These are phyloP conservation scores for Boletus subluridellus DNA, from an alignment of 1,284 basidiomycete genomes.

Conservation along the genomic window DNA sequence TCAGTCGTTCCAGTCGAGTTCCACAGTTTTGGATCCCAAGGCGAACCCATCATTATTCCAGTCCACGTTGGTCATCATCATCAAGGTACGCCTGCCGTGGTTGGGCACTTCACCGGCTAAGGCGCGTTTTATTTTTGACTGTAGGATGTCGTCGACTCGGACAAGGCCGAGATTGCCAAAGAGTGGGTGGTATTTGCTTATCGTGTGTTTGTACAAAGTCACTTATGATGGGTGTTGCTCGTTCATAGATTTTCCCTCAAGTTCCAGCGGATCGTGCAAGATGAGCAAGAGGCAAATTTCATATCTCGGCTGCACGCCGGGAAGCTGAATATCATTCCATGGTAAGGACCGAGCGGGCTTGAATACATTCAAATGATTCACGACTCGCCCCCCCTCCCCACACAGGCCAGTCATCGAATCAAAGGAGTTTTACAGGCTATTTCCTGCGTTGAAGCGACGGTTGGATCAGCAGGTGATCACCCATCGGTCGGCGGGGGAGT, in stretches of 20 bases:
- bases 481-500: conserved; percentile 50
- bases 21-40: conserved; percentile 54
- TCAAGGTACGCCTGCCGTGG: conserved; percentile 43
- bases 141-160: conserved; percentile 58
- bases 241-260: conserved; percentile 48
- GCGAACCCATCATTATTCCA: conserved; percentile 58
- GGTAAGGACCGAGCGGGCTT: conserved; percentile 13
- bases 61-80: conserved; percentile 58
- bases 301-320: conserved; percentile 55
- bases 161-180: conserved; percentile 52
- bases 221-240: not conserved
- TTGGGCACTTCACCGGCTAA: not conserved
- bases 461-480: conserved; percentile 49
- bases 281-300: conserved; percentile 61
- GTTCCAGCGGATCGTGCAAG: conserved; percentile 54
- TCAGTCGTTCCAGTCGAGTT: conserved; percentile 62
- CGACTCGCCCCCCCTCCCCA: too few relatives aligned
- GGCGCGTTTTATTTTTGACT: not conserved
- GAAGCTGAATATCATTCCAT: conserved; percentile 55
- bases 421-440: conserved; percentile 53
- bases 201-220: not conserved
- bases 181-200: conserved; percentile 41
- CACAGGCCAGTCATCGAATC: conserved; percentile 61
- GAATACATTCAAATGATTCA: too few relatives aligned
- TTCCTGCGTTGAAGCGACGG: conserved; percentile 43